Percentiles rank a stretch among this genome's conserved stretches.
phyloP scores from a whole-genome alignment of 495 filamentous ascomycete species.

The Aspergillus egyptiacus region DNA sequence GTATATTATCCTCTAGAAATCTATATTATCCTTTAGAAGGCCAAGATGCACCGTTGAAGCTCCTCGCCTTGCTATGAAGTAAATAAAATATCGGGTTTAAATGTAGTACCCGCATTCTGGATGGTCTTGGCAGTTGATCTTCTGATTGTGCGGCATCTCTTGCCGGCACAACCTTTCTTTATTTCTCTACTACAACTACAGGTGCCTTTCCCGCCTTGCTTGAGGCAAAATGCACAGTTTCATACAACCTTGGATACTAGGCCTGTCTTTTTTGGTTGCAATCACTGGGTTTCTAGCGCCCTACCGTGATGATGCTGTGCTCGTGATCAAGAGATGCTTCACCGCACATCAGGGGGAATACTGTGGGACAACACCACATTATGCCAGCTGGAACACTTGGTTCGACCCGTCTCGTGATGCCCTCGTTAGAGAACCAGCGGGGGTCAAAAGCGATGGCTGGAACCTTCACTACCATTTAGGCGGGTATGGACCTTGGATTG shows the following conservation, averaged over 20 bases:
- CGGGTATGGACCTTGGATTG: constrained; percentile 56
- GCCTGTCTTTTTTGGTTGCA: neutral
- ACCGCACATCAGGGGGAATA: neutral
- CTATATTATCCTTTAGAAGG: too few relatives aligned
- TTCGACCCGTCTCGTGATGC: constrained; percentile 9
- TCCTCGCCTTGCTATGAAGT: too few relatives aligned
- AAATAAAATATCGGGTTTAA: too few relatives aligned
- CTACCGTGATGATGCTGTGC: neutral
- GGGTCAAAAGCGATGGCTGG: constrained; percentile 29
- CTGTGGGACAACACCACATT: constrained; percentile 15
- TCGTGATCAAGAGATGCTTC: neutral
- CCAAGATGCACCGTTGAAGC: too few relatives aligned
- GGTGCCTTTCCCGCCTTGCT: too few relatives aligned
- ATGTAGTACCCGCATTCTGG: neutral
- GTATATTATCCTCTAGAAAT: too few relatives aligned
- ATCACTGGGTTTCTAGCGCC: neutral
- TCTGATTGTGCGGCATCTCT: too few relatives aligned
- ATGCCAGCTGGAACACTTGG: constrained; percentile 24
- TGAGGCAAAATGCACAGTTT: constrained; percentile 2
- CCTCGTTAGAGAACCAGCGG: neutral
- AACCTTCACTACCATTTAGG: constrained; percentile 53
- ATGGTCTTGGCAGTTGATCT: neutral
- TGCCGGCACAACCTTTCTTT: too few relatives aligned
- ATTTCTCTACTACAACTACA: too few relatives aligned
- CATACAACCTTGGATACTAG: neutral